Conservation (phyloP, 2,329 filamentous ascomycete genomes). For the Fusarium begoniae region DNA sequence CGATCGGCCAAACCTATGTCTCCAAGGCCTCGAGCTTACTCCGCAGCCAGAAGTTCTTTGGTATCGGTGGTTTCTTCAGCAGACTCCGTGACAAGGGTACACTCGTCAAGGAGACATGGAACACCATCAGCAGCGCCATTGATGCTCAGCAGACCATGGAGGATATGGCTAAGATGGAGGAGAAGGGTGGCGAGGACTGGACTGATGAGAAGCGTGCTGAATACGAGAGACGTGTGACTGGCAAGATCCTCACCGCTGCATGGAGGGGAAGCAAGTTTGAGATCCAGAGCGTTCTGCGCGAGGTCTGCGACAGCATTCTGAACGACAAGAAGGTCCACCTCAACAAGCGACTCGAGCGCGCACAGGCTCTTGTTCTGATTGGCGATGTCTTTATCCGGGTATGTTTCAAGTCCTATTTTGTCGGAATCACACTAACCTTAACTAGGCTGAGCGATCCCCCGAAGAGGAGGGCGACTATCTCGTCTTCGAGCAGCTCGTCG, state of each 20-base stretch:
- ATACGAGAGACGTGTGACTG: conserved; percentile 94
- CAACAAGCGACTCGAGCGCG: conserved; percentile 88
- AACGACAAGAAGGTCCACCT: conserved; percentile 81
- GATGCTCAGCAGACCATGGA: conserved; percentile 99
- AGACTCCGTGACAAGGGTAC: conserved; percentile 96
- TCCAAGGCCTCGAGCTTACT: conserved; percentile 87
- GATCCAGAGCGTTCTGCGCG: conserved; percentile 93
- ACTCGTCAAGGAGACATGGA: conserved; percentile 98
- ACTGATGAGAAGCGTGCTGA: conserved; percentile 97
- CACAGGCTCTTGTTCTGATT: conserved; percentile 86
- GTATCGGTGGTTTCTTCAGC: conserved; percentile 93
- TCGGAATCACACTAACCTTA: conserved; percentile 1
- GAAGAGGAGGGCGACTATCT: conserved; percentile 99
- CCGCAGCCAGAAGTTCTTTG: conserved; percentile 96
- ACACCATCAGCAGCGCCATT: conserved; percentile 94
- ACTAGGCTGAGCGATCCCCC: conserved; percentile 83
- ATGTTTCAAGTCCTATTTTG: conserved; percentile 43
- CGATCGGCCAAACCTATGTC: conserved; percentile 90
- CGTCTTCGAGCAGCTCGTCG: conserved; percentile 97
- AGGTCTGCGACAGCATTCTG: conserved; percentile 91
- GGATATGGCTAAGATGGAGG: conserved; percentile 96
- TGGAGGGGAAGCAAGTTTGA: conserved; percentile 98
- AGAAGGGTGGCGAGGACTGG: conserved; percentile 96
- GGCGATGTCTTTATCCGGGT: conserved; percentile 92
- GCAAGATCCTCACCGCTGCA: conserved; percentile 96